Evolutionary conservation across 331 rosid species (phyloP).

Genomic region (Dryas integrifolia): DNA sequence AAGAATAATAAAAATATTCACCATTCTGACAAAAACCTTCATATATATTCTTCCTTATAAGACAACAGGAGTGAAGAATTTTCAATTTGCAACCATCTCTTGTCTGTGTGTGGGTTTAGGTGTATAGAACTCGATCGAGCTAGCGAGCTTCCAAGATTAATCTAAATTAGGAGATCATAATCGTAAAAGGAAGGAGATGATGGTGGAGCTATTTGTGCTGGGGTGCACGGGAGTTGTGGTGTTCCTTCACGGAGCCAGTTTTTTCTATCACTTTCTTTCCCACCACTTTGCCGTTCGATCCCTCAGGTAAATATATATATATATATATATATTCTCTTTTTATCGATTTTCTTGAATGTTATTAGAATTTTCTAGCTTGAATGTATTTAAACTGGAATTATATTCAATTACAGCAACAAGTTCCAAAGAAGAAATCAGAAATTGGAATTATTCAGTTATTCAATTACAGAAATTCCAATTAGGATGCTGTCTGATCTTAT

Average conservation of each 20-base stretch:
- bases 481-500: neutral
- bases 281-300: slow-evolving; percentile 35
- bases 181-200: slow-evolving; percentile 10
- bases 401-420: neutral
- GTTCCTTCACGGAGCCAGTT: slow-evolving; percentile 46
- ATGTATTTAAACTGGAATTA: neutral
- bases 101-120: no score
- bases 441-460: no score
- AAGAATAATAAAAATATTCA: no score
- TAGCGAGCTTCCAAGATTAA: no score
- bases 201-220: slow-evolving; percentile 39
- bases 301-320: slow-evolving; percentile 30
- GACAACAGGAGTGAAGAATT: no score
- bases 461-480: no score
- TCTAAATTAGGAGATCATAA: no score
- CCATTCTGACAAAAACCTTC: no score
- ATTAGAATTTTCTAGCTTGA: neutral
- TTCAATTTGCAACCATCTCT: no score
- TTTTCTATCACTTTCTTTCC: slow-evolving; percentile 36
- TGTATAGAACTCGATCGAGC: no score
- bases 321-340: neutral
- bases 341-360: neutral
- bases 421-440: no score
- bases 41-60: no score
- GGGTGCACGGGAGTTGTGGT: slow-evolving; percentile 40